Evolutionary conservation across 208 protist species (phyloP).

Genomic region (Trypanosoma cruzi): DNA sequence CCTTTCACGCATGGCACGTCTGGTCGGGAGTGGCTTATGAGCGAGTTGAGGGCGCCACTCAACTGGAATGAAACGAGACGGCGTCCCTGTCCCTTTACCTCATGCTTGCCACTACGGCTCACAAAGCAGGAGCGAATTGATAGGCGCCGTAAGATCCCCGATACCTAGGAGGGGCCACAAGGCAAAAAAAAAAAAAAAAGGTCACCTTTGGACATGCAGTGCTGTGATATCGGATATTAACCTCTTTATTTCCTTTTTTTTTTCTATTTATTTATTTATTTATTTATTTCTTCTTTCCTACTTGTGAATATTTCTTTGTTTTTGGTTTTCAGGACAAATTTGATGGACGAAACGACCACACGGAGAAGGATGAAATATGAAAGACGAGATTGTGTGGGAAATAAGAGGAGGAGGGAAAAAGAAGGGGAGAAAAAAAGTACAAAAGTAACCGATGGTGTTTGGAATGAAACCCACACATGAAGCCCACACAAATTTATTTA

Average conservation of each 20-base stretch:
- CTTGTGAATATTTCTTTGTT: too few relatives aligned
- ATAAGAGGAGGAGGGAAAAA: too few relatives aligned
- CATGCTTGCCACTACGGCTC: background rate
- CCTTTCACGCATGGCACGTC: background rate
- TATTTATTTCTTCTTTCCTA: background rate
- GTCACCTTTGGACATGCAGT: background rate
- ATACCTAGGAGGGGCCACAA: background rate
- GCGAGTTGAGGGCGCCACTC: constrained; percentile 17
- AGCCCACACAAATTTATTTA: too few relatives aligned
- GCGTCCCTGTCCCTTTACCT: background rate
- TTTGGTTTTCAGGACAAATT: too few relatives aligned
- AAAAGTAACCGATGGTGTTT: too few relatives aligned
- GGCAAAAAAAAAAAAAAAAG: too few relatives aligned
- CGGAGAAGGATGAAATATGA: too few relatives aligned
- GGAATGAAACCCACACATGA: too few relatives aligned
- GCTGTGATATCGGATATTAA: constrained; percentile 1
- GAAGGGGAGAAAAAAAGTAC: background rate
- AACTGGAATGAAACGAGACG: background rate
- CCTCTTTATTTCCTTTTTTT: constrained; percentile 7
- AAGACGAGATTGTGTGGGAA: too few relatives aligned
- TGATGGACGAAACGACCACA: too few relatives aligned
- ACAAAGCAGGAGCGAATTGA: constrained; percentile 18
- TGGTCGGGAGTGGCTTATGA: constrained; percentile 12
- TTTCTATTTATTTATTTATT: background rate
- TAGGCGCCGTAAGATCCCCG: background rate